Evolutionary conservation across 2,329 filamentous ascomycete species (phyloP), one percentile per base, ranked within the genome.

Genomic region (Talaromyces rugulosus): DNA sequence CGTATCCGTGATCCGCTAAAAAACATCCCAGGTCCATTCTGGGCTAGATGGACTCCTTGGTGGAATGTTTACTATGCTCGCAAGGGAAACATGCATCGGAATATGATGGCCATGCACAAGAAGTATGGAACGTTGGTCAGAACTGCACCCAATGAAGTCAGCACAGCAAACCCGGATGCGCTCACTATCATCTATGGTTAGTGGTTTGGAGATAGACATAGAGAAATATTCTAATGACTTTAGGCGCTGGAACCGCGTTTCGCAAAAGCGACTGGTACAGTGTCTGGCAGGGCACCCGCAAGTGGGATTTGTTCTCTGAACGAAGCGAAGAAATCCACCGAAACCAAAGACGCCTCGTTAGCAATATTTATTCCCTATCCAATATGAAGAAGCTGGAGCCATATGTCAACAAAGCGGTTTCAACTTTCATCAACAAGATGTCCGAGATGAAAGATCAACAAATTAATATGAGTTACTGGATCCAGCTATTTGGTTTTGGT

Each of bases 241-340:
- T 8, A 52, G 68, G 69, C 23, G 72, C 77, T 8, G 77, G 77
- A 1, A 73, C 74, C 28, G 74, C 73, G 4, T 81, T 78, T 55
- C 63, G 71, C 4, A 81, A 82, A 63, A 73, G 70, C 1, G 63
- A 70, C 3, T 80, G 74, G 72, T 81, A 82, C 62, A 65, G 62
- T 23, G 73, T 74, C 31, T 77, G 68, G 71, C 76, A 78, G 67
- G 76, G 72, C 18, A 71, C 72, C 40, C 70, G 75, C 5, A 74
- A 74, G 59, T 73, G 76, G 50, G 73, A 77, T 58, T 68, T 80
- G 2, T 80, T 79, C 63, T 69, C 72, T 12, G 76, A 77, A 56
- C 66, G 71, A 14, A 66, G 76, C 53, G 74, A 76, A 61, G 64
- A 63, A 34, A 65, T 76, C 16, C 78, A 80, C 66, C 67, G 67